Evolutionary conservation across 139 green algal genomes (phyloP).

Genomic region (Chlorella sp.): DNA sequence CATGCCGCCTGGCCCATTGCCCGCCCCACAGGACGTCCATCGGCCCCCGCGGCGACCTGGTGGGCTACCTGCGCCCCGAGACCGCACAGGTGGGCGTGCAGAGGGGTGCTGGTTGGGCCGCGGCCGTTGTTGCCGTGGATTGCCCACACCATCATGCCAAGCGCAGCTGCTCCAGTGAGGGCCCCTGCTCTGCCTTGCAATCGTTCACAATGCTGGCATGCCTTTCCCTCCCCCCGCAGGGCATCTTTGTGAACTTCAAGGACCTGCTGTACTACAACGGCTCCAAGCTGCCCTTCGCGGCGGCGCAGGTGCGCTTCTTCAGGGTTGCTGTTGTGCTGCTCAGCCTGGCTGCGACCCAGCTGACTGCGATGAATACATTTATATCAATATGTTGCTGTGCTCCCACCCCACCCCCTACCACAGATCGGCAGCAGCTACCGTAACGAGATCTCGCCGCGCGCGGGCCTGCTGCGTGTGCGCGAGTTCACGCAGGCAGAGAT

Average conservation of each 20-base stretch:
- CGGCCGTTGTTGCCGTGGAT: no score
- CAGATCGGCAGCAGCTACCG: slow-evolving; percentile 95
- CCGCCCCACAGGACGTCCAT: slow-evolving; percentile 72
- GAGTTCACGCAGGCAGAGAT: slow-evolving; percentile 99
- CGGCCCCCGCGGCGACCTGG: slow-evolving; percentile 84
- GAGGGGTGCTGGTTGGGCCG: no score
- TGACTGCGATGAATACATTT: no score
- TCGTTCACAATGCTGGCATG: no score
- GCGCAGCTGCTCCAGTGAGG: no score
- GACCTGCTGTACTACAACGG: slow-evolving; percentile 99
- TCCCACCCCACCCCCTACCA: background rate
- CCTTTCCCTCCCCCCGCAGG: slow-evolving; percentile 43
- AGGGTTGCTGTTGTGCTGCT: background rate
- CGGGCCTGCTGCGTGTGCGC: slow-evolving; percentile 94
- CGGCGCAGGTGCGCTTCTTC: slow-evolving; percentile 72
- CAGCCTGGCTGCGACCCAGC: background rate
- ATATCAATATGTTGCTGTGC: no score
- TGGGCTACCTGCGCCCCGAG: slow-evolving; percentile 92
- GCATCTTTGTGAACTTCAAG: slow-evolving; percentile 95
- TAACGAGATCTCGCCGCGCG: slow-evolving; percentile 95
- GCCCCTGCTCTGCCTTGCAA: no score
- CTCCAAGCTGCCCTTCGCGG: slow-evolving; percentile 97
- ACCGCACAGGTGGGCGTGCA: slow-evolving; percentile 64
- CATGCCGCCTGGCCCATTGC: background rate
- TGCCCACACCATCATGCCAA: no score